These are phyloP conservation scores for Mrakia blollopis DNA, from an alignment of 768 basidiomycete species.

Conservation along the genomic window DNA sequence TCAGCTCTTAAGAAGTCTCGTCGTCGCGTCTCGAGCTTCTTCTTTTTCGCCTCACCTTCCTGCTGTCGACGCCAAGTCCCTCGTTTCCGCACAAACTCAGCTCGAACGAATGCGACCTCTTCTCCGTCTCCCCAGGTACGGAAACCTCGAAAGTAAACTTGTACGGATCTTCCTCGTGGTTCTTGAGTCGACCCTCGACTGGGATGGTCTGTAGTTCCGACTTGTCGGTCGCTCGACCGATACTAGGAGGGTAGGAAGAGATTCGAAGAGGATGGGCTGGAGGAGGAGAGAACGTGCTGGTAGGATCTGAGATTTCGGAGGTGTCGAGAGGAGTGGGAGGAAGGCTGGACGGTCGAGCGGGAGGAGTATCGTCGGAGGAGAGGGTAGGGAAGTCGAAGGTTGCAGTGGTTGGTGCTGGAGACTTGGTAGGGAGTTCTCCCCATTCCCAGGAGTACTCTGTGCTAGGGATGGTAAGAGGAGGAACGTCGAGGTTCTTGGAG, in stretches of 20 bases:
- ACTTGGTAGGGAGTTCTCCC: conserved; percentile 80
- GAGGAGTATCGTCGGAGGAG: neutral
- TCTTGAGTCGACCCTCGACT: conserved; percentile 54
- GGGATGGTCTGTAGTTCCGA: neutral
- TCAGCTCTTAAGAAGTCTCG: neutral
- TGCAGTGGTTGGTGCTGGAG: conserved; percentile 49
- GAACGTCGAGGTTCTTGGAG: neutral
- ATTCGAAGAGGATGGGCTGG: neutral
- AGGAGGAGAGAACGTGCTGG: neutral
- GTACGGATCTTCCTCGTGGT: conserved; percentile 58
- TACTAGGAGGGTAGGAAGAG: neutral
- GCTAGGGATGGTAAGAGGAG: neutral
- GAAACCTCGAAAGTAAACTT: conserved; percentile 59
- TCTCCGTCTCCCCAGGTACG: conserved; percentile 44
- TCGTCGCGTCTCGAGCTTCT: neutral
- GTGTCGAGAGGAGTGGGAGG: neutral
- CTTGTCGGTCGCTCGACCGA: neutral
- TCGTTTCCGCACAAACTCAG: conserved; percentile 40
- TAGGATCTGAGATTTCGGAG: neutral
- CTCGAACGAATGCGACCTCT: conserved; percentile 53
- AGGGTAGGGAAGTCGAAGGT: conserved; percentile 32
- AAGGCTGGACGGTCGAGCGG: neutral
- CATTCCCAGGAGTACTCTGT: conserved; percentile 87
- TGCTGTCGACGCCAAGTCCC: conserved; percentile 35
- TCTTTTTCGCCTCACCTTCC: neutral